Percentiles rank a stretch among this genome's conserved stretches.
Conservation (phyloP, 257 asterid species). For the Solanum pennellii region DNA sequence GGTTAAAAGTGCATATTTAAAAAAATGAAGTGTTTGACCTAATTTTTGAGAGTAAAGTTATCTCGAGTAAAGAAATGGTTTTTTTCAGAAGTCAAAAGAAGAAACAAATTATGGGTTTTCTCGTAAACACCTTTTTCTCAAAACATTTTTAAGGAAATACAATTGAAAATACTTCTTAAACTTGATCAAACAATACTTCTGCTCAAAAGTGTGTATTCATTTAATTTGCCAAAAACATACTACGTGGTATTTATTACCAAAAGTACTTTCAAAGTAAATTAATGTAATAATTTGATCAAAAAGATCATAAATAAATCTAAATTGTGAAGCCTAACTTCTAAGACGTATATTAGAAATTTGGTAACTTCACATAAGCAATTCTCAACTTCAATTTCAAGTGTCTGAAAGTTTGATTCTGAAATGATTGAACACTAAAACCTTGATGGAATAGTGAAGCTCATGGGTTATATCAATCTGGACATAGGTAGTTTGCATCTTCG, state of each 20-base stretch:
- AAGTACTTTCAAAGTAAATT: not conserved
- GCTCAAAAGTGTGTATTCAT: not conserved
- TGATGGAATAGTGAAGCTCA: not conserved
- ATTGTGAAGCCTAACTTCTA: not conserved
- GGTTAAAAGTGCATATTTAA: not conserved
- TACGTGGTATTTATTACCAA: not conserved
- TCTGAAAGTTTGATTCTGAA: not conserved
- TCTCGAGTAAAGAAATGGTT: too few species aligned
- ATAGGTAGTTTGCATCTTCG: not conserved
- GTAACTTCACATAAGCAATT: not conserved
- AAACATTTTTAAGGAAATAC: not conserved
- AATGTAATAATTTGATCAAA: not conserved
- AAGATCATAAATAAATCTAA: not conserved
- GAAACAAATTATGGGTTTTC: too few species aligned
- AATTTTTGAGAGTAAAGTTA: not conserved
- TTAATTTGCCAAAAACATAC: not conserved
- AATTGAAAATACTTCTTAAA: too few species aligned
- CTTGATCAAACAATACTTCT: too few species aligned
- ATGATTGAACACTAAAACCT: not conserved
- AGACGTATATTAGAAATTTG: not conserved
- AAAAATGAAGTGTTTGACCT: not conserved
- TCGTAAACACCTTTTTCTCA: not conserved
- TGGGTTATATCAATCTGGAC: not conserved
- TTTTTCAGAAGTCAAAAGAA: not conserved
- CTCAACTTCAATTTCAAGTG: not conserved